Evolutionary conservation across 2,329 filamentous ascomycete genomes (phyloP).

Genomic region (Phyllosticta citriasiana): DNA sequence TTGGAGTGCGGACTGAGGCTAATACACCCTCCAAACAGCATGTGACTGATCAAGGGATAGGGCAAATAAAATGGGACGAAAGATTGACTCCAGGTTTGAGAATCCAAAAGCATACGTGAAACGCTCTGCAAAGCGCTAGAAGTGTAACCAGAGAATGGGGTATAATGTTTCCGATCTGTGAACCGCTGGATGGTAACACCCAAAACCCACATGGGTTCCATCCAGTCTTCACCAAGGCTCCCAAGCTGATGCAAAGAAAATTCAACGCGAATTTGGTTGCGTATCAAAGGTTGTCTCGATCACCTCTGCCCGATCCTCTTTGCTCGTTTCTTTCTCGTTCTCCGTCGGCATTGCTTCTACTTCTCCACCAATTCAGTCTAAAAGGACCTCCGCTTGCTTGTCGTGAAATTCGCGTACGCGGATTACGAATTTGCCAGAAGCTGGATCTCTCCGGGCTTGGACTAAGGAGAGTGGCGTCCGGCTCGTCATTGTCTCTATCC

Average conservation of each 20-base stretch:
- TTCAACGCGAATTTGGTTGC: neutral
- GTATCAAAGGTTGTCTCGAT: neutral
- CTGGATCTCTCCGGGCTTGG: constrained; percentile 4
- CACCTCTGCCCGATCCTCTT: neutral
- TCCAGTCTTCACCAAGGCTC: neutral
- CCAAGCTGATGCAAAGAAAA: neutral
- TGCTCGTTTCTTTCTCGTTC: neutral
- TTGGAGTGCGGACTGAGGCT: neutral
- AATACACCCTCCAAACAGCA: neutral
- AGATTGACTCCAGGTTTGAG: neutral
- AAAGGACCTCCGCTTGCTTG: constrained; percentile 6
- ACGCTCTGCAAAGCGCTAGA: neutral
- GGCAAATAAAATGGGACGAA: neutral
- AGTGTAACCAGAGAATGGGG: neutral
- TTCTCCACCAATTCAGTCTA: constrained; percentile 6
- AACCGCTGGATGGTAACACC: neutral
- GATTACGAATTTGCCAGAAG: neutral
- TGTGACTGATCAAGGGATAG: neutral
- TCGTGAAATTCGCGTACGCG: neutral
- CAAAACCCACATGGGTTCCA: neutral
- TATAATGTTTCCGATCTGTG: constrained; percentile 4
- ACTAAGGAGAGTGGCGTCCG: constrained; percentile 1
- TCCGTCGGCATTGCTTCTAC: neutral
- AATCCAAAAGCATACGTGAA: neutral
- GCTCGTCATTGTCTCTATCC: constrained; percentile 1